Evolutionary conservation across 805 yeast species (phyloP), one percentile per base, ranked within the genome.

Genomic region (Ogataea nitratoaversa): DNA sequence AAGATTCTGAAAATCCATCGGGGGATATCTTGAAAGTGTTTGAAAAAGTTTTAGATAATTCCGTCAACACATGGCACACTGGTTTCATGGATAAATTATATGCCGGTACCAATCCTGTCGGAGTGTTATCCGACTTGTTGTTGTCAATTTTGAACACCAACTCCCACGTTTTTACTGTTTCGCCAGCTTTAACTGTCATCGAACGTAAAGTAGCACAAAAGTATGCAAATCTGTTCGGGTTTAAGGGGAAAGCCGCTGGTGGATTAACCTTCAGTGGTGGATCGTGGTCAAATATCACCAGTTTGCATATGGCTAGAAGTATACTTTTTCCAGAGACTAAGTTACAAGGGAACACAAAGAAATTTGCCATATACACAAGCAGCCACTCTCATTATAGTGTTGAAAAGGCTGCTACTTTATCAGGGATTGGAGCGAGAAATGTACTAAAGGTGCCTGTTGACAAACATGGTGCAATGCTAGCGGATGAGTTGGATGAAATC

Each of bases 201-300:
- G 95, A 86, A 56, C 82, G 82, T 60, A 71, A 68, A 42, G 79
- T 83, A 24, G 78, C 82, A 12, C 72, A 69, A 33, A 74, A 78
- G 40, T 87, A 87, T 54, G 95, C 95, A 4, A 56, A 62, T 32
- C 46, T 81, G 53, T 85, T 83, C 61, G 80, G 85, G 0, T 84
- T 72, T 51, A 48, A 49, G 19, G 73, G 72, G 5, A 64, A 64
- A 3, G 65, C 67, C 24, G 76, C 90, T 33, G 95, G 95, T 19
- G 95, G 95, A 0, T 65, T 87, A 49, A 87, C 95, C 0, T 84
- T 86, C 57, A 74, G 88, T 17, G 95, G 95, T 16, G 95, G 95
- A 0, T 82, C 91, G 4, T 86, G 89, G 81, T 84, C 95, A 7
- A 86, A 86, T 59, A 74, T 83, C 38, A 86, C 93, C 3, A 76